phyloP scores from a whole-genome alignment of 2,329 filamentous ascomycete species.

The Botrytis porri region DNA sequence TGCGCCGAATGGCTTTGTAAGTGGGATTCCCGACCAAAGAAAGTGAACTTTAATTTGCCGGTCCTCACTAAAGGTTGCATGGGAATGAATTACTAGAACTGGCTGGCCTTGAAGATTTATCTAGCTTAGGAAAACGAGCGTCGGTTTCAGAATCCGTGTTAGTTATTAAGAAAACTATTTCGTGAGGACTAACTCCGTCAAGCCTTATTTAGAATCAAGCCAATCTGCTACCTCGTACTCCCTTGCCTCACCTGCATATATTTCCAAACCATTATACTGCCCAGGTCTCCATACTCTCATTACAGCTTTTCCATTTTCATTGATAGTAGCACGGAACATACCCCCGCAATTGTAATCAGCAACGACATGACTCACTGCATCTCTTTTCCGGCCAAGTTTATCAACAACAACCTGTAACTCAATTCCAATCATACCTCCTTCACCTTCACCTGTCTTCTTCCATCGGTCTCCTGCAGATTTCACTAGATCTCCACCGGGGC shows the following conservation, averaged over 20 bases:
- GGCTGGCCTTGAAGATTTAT: not conserved
- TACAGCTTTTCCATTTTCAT: conserved; percentile 55
- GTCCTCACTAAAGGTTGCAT: not conserved
- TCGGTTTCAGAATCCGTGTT: not conserved
- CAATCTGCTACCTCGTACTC: conserved; percentile 37
- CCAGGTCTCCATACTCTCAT: conserved; percentile 53
- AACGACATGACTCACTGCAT: conserved; percentile 53
- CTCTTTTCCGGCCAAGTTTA: conserved; percentile 41
- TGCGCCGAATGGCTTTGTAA: not conserved
- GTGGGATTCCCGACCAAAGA: not conserved
- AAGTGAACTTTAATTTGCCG: not conserved
- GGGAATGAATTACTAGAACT: not conserved
- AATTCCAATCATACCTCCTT: conserved; percentile 83
- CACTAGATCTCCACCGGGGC: conserved; percentile 70
- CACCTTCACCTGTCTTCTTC: conserved; percentile 71
- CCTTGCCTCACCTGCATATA: conserved; percentile 36
- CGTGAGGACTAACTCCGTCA: not conserved
- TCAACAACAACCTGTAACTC: conserved; percentile 54
- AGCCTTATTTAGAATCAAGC: conserved; percentile 14
- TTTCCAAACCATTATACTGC: conserved; percentile 35
- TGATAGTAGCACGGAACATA: conserved; percentile 80
- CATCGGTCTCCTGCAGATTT: conserved; percentile 71
- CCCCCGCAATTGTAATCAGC: conserved; percentile 84
- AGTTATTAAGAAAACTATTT: not conserved
- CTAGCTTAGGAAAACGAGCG: not conserved